phyloP scores from a whole-genome alignment of 2,329 filamentous ascomycete genomes.

The Colletotrichum tofieldiae region DNA sequence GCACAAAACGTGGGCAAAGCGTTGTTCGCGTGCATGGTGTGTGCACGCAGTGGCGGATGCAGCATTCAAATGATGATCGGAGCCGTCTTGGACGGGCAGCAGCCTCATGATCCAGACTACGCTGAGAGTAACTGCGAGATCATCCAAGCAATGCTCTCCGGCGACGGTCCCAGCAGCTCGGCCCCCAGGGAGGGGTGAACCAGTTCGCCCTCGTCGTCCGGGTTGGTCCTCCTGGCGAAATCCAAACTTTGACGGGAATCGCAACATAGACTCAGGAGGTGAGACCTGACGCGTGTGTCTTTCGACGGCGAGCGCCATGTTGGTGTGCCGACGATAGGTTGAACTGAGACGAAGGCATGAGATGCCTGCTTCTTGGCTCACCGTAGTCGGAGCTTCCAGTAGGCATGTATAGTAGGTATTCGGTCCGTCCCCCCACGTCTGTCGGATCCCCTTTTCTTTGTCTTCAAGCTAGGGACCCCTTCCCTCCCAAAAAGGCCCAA shows the following conservation, averaged over 20 bases:
- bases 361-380: background rate
- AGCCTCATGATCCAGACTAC: constrained; percentile 39
- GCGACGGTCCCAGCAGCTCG: background rate
- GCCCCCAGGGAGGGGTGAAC: background rate
- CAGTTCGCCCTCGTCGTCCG: background rate
- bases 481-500: background rate
- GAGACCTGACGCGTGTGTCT: background rate
- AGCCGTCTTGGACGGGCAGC: constrained; percentile 12
- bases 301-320: background rate
- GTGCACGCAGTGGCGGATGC: constrained; percentile 20
- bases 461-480: background rate
- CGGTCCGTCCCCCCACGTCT: constrained; percentile 1
- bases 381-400: background rate
- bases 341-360: background rate
- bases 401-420: background rate
- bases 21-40: background rate
- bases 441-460: background rate
- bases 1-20: constrained; percentile 7
- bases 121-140: constrained; percentile 8
- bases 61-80: constrained; percentile 21
- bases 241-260: background rate
- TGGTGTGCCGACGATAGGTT: background rate
- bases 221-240: background rate
- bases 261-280: background rate
- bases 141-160: constrained; percentile 15